Evolutionary conservation across 331 rosid species (phyloP), one percentile per base, ranked within the genome.

Genomic region (Quercus phellos): DNA sequence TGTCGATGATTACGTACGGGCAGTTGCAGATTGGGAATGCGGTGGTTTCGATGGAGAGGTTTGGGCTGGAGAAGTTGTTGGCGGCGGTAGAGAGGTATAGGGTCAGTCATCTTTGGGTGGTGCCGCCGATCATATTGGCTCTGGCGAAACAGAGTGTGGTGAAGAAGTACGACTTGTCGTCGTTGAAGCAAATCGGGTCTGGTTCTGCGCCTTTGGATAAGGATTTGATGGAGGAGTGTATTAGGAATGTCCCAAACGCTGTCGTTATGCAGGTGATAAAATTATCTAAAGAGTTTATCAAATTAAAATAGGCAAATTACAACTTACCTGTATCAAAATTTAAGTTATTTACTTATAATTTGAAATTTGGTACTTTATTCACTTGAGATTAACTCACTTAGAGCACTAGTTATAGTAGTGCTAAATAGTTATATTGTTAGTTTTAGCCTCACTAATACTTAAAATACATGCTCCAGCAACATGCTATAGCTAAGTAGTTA

Each of bases 201-300:
- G 98, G 98, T 35, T 97, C 98, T 43, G 98, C 97, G 13, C 98
- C 98, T 74, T 76, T 93, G 64, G 98, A 95, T 63, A 93, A 83
- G 81, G 97, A 91, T 2, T 79, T 93, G 80, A 91, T 93, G 95
- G 85, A 73, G 68, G 98, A 89, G 63, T 88, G 97, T 60, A 78
- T 86, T 6, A 84, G 72, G 77, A 81, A 89, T 9, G 54, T 91
- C 60, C 94, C 98, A 17, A 67, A 79, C 5, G 84, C 82, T 55
- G 50, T 13, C 13, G 84, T 93, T 79, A 5, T 3, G 51, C 98
- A 93, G 98, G 98, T 90, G 46, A 8, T 8, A 38, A 38, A 38
- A 38, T 38, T 38, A 8, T 38, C 12, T 38, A 38, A 38, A 38
- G 46, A 38, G 46, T 38, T 38, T 38, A 38, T 38, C 46, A 38